These are phyloP conservation scores for Fragilaria radians DNA, from an alignment of 108 stramenopile species.

Conservation along the genomic window DNA sequence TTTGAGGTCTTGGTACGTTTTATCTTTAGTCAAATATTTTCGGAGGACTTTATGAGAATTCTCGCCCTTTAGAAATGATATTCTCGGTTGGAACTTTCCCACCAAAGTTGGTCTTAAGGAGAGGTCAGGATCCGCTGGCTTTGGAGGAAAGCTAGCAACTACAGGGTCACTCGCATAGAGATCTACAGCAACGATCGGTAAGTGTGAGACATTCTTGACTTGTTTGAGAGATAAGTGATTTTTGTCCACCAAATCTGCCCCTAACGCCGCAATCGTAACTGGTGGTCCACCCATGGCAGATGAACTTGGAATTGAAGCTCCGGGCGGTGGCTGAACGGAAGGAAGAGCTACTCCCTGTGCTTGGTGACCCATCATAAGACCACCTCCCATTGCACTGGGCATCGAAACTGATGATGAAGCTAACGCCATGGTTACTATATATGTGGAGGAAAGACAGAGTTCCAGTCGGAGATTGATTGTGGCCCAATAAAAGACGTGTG, in stretches of 20 bases:
- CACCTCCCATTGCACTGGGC: constrained; percentile 40
- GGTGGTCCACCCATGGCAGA: constrained; percentile 27
- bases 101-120: constrained; percentile 11
- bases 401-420: constrained; percentile 48
- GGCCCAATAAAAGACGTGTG: too few species aligned
- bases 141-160: constrained; percentile 71
- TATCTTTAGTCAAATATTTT: constrained; percentile 54
- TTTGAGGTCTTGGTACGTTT: constrained; percentile 36
- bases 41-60: constrained; percentile 65
- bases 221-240: constrained; percentile 44
- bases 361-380: constrained; percentile 56
- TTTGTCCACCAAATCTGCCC: constrained; percentile 72
- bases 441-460: too few species aligned
- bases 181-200: constrained; percentile 75
- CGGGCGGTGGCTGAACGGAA: constrained; percentile 26
- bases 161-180: constrained; percentile 46
- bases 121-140: constrained; percentile 20
- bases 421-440: constrained; percentile 80
- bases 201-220: constrained; percentile 36
- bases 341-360: constrained; percentile 40
- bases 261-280: constrained; percentile 41
- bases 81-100: constrained; percentile 36
- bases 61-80: constrained; percentile 37
- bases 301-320: constrained; percentile 13
- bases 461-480: too few species aligned